Base-by-base conservation (phyloP, 2,329 filamentous ascomycete genomes). In the Diaporthe capsici region DNA sequence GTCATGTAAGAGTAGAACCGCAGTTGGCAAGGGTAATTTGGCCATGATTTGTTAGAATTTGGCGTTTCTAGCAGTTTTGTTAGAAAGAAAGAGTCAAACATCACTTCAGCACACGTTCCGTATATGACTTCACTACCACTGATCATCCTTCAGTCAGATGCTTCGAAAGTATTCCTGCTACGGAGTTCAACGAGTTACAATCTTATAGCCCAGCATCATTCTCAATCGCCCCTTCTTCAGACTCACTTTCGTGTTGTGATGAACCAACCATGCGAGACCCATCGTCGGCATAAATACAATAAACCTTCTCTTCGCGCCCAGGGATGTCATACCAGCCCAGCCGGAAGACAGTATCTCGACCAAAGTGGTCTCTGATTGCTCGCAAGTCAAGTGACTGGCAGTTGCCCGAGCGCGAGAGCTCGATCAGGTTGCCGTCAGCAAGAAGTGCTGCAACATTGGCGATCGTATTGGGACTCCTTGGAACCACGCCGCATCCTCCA, bases 391-490 rank as follows among this genome's bases (percentile, higher is more conserved):
- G 53, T 9, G 53, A 57, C 22, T 57, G 28, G 5, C 13, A 31
- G 25, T 57, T 2, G 12, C 8, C 15, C 25, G 25, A 57, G 28
- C 53, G 53, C 28, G 25, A 60, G 31, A 37, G 13, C 28, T 60
- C 55, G 55, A 60, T 39, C 31, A 60, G 55, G 13, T 39, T 39
- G 20, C 57, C 57, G 34, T 63, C 60, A 44, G 39, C 25, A 20
- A 63, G 60, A 31, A 63, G n/a, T 22, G n/a, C 25, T 47, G 39
- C 25, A 31, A 44, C 25, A 31, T 47, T 63, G 3, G 58, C n/a
- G 25, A 63, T 63, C 15, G 60, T 63, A 10, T 44, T 63, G n/a
- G 60, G 60, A 44, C 25, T 47, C 25, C 60, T 44, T 31, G 60
- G 60, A 47, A 63, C 1, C 39, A 44, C 39, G 2, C 39, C 39